phyloP scores from a whole-genome alignment of 257 asterid genomes.

The Salvia rosmarinus region DNA sequence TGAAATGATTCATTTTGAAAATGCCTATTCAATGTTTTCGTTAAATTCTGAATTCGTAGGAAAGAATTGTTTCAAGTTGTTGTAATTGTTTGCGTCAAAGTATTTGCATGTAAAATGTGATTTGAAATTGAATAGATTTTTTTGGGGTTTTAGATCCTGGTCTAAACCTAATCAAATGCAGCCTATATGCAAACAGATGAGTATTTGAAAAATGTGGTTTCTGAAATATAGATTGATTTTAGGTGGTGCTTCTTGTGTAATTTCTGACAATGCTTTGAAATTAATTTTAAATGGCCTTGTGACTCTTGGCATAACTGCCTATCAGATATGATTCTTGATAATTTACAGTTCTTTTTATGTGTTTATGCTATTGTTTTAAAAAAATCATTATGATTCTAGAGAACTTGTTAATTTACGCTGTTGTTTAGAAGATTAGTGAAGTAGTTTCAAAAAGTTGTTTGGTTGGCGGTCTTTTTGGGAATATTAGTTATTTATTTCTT shows the following conservation, averaged over 20 bases:
- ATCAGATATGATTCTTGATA: neutral
- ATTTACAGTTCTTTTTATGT: neutral
- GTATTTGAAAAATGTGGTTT: constrained; percentile 7
- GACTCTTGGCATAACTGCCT: constrained; percentile 4
- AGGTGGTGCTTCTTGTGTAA: constrained; percentile 9
- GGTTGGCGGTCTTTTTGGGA: constrained; percentile 10
- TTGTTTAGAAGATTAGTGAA: constrained; percentile 27
- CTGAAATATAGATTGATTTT: constrained; percentile 31
- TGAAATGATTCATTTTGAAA: constrained; percentile 22
- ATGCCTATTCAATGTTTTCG: constrained; percentile 16
- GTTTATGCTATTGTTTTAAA: constrained; percentile 2
- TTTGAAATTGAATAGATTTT: constrained; percentile 27
- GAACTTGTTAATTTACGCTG: neutral
- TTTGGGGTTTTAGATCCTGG: constrained; percentile 20
- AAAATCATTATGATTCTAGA: neutral
- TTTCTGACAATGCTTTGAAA: constrained; percentile 9
- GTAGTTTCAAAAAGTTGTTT: neutral
- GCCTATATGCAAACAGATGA: constrained; percentile 17
- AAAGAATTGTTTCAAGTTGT: constrained; percentile 6
- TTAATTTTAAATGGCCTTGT: constrained; percentile 21
- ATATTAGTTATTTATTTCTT: constrained; percentile 8
- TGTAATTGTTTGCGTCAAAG: constrained; percentile 14
- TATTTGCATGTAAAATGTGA: constrained; percentile 25
- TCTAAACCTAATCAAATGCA: constrained; percentile 20
- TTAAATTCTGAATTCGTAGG: neutral